Evolutionary conservation across 2,329 filamentous ascomycete species (phyloP).

Genomic region (Fusarium mangiferae): DNA sequence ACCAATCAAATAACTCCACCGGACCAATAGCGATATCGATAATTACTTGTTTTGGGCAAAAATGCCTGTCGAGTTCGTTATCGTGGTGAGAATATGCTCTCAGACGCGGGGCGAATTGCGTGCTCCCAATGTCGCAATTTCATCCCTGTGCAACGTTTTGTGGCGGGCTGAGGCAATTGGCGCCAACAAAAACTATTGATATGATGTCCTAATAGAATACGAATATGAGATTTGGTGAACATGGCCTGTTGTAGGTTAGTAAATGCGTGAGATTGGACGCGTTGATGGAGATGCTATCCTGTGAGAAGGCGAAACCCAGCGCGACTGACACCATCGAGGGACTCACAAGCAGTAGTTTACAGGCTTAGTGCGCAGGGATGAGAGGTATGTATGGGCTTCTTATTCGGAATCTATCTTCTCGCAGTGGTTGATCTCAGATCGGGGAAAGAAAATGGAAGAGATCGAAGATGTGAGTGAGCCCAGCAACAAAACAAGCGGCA

Average conservation of each 20-base stretch:
- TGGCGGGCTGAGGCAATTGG: background rate
- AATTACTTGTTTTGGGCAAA: background rate
- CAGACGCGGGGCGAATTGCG: background rate
- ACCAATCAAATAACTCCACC: background rate
- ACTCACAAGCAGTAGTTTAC: rapidly evolving
- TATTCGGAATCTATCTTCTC: rapidly evolving
- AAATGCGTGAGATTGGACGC: too few relatives aligned
- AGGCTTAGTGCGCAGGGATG: rapidly evolving
- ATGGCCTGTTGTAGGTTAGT: background rate
- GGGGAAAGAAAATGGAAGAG: background rate
- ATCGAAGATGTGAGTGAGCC: background rate
- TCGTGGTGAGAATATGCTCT: background rate
- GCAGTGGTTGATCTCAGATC: background rate
- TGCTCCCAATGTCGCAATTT: background rate
- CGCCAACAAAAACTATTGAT: background rate
- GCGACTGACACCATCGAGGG: background rate
- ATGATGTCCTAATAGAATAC: rapidly evolving
- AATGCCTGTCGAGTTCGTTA: background rate
- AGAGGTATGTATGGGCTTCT: rapidly evolving
- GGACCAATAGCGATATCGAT: background rate
- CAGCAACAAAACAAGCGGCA: rapidly evolving
- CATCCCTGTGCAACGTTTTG: background rate
- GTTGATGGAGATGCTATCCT: too few relatives aligned
- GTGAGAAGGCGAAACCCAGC: background rate
- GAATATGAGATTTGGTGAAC: rapidly evolving